Base-by-base conservation (phyloP, 352 stramenopile genomes). In the Phytophthora pinifolia region DNA sequence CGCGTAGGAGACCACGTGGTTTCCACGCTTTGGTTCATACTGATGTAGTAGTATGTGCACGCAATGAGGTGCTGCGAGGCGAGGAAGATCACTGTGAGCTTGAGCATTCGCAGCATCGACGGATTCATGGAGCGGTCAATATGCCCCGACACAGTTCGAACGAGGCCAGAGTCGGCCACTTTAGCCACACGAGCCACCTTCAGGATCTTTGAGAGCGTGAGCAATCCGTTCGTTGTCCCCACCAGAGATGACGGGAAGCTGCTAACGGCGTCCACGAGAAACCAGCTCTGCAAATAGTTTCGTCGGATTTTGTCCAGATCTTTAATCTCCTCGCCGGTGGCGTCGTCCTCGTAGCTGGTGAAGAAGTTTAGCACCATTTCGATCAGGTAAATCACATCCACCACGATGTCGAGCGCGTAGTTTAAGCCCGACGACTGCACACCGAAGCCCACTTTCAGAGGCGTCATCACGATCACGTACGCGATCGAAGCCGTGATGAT, bases 51-150 rank as follows among this genome's bases (percentile, higher is more conserved):
- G 47, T 92, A 89, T 9, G 69, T 68, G 45, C 82, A 92, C 27
- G 76, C 82, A 25, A 92, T 89, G n/a, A 89, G 72, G 55, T 89
- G 82, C 38, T 89, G 71, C 0, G 79, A 85, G 14, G 89, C 59
- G 12, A 81, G 54, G 49, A 92, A 92, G 7, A 89, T 76, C 9
- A 87, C 48, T 3, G 76, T 83, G 17, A 89, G 71, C 44, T 79
- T 80, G 15, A 86, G 38, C 71, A 92, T 89, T 17, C 79, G 76
- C 25, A 89, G 54, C 62, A 86, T 55, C 6, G 78, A 86, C 3
- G 78, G 75, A 44, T 89, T 86, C 75, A 85, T 86, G 15, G 73
- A 74, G 9, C 74, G 68, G 37, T 84, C 78, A 10, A 89, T 71
- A n/a, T 78, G 67, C 2, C 64, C 62, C 5, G 67, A 73, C 8